Percentiles rank a stretch among this genome's conserved stretches.
phyloP scores from a whole-genome alignment of 2,329 filamentous ascomycete species.

The Cadophora malorum region DNA sequence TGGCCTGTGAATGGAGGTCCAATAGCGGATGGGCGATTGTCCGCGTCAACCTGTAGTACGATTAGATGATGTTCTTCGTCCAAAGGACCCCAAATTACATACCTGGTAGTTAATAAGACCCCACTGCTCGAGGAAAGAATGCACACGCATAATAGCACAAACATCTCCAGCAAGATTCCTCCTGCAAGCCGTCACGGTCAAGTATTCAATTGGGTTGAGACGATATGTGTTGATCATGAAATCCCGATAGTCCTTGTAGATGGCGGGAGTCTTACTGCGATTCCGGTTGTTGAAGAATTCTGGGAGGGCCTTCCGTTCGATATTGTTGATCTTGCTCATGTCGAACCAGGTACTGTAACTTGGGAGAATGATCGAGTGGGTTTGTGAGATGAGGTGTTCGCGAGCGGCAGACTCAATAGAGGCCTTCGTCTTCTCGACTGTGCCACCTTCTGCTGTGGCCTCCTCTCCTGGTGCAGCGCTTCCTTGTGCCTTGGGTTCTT shows the following conservation, averaged over 20 bases:
- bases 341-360: constrained; percentile 99
- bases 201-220: constrained; percentile 92
- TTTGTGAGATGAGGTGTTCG: constrained; percentile 90
- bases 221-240: constrained; percentile 99
- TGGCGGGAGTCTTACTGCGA: constrained; percentile 94
- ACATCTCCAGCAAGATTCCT: constrained; percentile 96
- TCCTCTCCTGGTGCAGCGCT: constrained; percentile 48
- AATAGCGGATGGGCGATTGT: constrained; percentile 92
- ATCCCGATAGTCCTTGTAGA: constrained; percentile 98
- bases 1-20: constrained; percentile 97
- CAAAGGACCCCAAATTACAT: constrained; percentile 38
- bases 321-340: constrained; percentile 88
- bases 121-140: constrained; percentile 98
- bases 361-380: constrained; percentile 92
- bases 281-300: constrained; percentile 99
- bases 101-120: constrained; percentile 99
- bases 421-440: constrained; percentile 74
- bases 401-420: constrained; percentile 85
- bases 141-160: constrained; percentile 98
- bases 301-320: constrained; percentile 92
- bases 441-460: constrained; percentile 49
- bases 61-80: constrained; percentile 11
- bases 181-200: constrained; percentile 95
- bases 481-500: constrained; percentile 58
- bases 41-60: constrained; percentile 82